Percentiles rank a stretch among this genome's conserved stretches.
Evolutionary conservation across 805 yeast species (phyloP).

Genomic region (Nakazawaea ambrosiae): DNA sequence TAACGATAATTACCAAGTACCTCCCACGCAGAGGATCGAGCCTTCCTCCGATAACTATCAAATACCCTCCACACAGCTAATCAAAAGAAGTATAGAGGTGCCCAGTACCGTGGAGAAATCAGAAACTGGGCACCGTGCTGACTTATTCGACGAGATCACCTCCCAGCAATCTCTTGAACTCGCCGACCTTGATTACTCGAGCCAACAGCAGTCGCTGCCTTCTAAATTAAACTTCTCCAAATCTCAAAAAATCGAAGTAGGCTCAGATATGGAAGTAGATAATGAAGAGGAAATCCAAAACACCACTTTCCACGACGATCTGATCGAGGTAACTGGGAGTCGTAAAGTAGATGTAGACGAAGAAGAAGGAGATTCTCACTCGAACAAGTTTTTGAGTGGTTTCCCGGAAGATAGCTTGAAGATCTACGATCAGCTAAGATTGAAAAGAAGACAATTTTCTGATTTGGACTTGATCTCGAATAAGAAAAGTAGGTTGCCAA

Average conservation of each 20-base stretch:
- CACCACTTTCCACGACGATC: neutral
- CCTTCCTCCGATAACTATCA: too few species aligned
- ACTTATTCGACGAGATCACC: neutral
- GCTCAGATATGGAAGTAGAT: neutral
- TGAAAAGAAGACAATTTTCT: conserved; percentile 5
- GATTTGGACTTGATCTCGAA: neutral
- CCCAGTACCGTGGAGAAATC: conserved; percentile 8
- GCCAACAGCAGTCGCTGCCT: neutral
- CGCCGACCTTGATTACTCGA: too few species aligned
- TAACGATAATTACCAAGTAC: too few species aligned
- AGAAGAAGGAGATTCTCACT: conserved; percentile 20
- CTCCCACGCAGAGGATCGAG: too few species aligned
- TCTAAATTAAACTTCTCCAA: neutral
- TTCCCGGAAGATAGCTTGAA: conserved; percentile 9
- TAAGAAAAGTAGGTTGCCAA: conserved; percentile 3
- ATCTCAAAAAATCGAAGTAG: neutral
- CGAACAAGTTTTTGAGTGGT: neutral
- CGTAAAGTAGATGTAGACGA: conserved; percentile 23
- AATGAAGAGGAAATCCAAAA: conserved; percentile 7
- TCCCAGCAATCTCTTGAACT: neutral
- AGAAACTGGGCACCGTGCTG: too few species aligned
- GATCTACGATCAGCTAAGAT: conserved; percentile 2
- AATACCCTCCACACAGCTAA: too few species aligned
- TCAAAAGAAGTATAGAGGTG: conserved; percentile 8
- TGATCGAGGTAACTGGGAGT: conserved; percentile 15